Evolutionary conservation across 148 eudicot species (phyloP).

Genomic region (Rhododendron kiyosumense): DNA sequence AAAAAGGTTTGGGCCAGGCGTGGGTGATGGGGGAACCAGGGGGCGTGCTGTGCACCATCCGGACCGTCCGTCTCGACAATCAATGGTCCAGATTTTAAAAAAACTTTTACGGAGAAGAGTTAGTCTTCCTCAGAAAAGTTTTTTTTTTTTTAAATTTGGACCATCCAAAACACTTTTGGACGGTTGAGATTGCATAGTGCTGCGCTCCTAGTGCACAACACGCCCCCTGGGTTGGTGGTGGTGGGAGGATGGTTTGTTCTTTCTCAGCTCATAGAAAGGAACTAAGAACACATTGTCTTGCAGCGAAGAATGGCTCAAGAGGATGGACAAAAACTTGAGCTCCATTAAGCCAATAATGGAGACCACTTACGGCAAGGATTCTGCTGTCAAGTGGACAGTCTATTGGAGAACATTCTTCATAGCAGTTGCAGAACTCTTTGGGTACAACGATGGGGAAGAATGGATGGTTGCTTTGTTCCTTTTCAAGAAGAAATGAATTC

Average conservation of each 20-base stretch:
- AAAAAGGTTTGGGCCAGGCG: neutral
- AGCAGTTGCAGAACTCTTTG: slow-evolving; percentile 84
- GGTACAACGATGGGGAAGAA: slow-evolving; percentile 87
- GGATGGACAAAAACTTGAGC: slow-evolving; percentile 65
- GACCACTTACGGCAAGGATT: slow-evolving; percentile 82
- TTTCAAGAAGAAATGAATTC: slow-evolving; percentile 62
- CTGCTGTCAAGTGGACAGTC: slow-evolving; percentile 76
- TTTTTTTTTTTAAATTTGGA: no score
- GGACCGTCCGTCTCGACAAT: no score
- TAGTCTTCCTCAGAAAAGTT: no score
- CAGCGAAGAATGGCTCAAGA: slow-evolving; percentile 95
- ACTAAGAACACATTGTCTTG: neutral
- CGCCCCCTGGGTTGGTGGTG: neutral
- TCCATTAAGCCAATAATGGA: slow-evolving; percentile 80
- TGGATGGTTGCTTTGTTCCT: slow-evolving; percentile 96
- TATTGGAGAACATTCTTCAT: slow-evolving; percentile 96
- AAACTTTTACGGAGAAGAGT: no score
- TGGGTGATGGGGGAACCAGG: neutral
- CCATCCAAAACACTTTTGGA: no score
- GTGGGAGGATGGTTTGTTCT: neutral
- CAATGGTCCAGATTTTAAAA: no score
- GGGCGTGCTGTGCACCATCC: no score
- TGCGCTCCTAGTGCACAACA: no score
- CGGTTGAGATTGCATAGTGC: no score
- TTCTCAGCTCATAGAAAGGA: neutral